Conservation (phyloP, 768 basidiomycete genomes). For the Chlorophyllum brunneum region DNA sequence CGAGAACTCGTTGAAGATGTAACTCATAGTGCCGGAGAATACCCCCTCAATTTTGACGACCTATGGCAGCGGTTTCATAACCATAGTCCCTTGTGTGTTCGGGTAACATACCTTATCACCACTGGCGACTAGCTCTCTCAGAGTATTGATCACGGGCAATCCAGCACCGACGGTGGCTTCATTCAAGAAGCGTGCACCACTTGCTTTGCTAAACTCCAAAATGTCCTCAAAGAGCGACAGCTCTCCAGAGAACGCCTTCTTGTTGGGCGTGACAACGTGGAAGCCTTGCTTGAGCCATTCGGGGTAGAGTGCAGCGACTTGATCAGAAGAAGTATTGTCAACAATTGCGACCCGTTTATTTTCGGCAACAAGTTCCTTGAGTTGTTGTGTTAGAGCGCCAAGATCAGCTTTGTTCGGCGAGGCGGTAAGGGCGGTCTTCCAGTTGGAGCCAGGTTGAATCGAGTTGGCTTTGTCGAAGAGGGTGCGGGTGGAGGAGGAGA, state of each 20-base stretch:
- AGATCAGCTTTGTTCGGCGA: constrained; percentile 48
- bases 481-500: constrained; percentile 63
- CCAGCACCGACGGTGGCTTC: constrained; percentile 97
- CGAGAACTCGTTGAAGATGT: constrained; percentile 97
- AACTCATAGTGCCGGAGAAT: constrained; percentile 95
- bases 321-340: constrained; percentile 89
- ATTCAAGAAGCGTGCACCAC: constrained; percentile 68
- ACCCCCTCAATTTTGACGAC: constrained; percentile 94
- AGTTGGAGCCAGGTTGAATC: constrained; percentile 28
- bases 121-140: constrained; percentile 88
- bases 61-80: constrained; percentile 27
- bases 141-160: constrained; percentile 83
- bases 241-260: constrained; percentile 87
- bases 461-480: constrained; percentile 50
- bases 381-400: constrained; percentile 37
- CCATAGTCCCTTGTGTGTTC: neutral
- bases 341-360: constrained; percentile 65
- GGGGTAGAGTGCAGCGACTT: constrained; percentile 80
- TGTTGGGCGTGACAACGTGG: constrained; percentile 93
- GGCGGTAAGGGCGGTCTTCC: constrained; percentile 35
- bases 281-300: constrained; percentile 74
- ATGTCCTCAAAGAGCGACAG: constrained; percentile 68
- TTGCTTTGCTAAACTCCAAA: constrained; percentile 48
- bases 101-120: constrained; percentile 73
- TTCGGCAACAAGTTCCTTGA: constrained; percentile 42